Evolutionary conservation across 257 asterid genomes (phyloP), one percentile per base, ranked within the genome.

Genomic region (Knoxia roxburghii): DNA sequence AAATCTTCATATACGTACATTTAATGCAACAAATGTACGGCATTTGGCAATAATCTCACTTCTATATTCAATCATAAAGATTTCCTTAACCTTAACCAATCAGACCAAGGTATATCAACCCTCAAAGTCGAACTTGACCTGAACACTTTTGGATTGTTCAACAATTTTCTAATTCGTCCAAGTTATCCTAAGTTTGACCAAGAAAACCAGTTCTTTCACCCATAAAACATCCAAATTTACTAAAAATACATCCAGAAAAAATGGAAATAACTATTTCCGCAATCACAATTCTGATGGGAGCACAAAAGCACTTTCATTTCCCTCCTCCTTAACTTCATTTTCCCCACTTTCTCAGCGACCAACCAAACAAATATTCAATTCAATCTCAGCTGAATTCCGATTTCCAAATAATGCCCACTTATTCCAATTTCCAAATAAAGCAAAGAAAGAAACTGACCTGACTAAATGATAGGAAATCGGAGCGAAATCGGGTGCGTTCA

Each of bases 401-500:
- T 40, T 57, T 41, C 61, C 20, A 45, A 26, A 20, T 58, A 3
- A 70, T 1, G 2, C 24, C 55, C 20, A 62, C 11, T 24, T 3
- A 24, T 23, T 30, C n/a, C 21, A 27, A 32, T 27, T 58, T n/a
- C n/a, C n/a, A n/a, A n/a, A n/a, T n/a, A n/a, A n/a, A n/a, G n/a
- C n/a, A n/a, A 46, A 33, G 0, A 21, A 70, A 0, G 49, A 48
- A 21, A 29, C 26, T 45, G 15, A 93, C 99, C 96, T 84, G 95
- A 72, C 65, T 85, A 77, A 93, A 93, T 50, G 95, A 56, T 64
- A 93, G 85, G 45, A 86, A 83, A 62, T 93, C 99, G 71, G 99
- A 88, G 78, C 90, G 84, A 73, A 93, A 93, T 83, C 99, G 78
- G 45, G 87, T 93, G 57, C 97, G 85, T 83, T 93, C 99, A 61